These are phyloP conservation scores for Penicillium riverlandense DNA, from an alignment of 495 filamentous ascomycete genomes.

Conservation along the genomic window DNA sequence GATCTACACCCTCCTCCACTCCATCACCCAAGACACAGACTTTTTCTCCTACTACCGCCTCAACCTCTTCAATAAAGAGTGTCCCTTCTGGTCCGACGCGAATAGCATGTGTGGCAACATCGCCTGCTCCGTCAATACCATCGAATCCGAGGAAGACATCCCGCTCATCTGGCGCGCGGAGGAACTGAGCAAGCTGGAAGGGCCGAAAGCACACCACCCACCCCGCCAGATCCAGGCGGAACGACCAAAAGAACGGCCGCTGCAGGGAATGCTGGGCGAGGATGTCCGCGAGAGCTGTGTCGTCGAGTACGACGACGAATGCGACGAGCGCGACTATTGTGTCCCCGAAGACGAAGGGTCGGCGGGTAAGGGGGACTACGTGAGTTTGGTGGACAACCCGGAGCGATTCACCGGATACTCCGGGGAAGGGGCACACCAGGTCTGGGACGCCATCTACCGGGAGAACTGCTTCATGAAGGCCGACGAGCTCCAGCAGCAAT, in stretches of 20 bases:
- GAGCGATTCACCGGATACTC: constrained; percentile 93
- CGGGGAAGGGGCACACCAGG: constrained; percentile 71
- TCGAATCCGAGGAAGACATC: constrained; percentile 92
- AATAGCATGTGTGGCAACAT: constrained; percentile 96
- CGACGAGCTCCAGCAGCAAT: constrained; percentile 32
- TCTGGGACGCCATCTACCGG: constrained; percentile 94
- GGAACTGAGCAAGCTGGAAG: constrained; percentile 87
- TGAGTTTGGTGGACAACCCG: constrained; percentile 86
- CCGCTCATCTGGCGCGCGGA: constrained; percentile 85
- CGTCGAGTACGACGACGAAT: constrained; percentile 95
- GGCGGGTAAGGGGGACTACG: constrained; percentile 86
- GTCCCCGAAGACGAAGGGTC: constrained; percentile 90
- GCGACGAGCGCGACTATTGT: constrained; percentile 95
- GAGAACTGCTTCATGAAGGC: constrained; percentile 91
- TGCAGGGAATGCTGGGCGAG: constrained; percentile 78
- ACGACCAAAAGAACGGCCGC: constrained; percentile 58
- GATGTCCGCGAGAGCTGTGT: constrained; percentile 91
- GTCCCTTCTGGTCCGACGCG: constrained; percentile 92
- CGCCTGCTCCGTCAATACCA: constrained; percentile 92
- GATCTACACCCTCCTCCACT: constrained; percentile 71
- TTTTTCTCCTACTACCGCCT: constrained; percentile 97
- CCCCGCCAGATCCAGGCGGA: constrained; percentile 62
- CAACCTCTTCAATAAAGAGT: constrained; percentile 91
- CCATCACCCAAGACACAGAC: constrained; percentile 79
- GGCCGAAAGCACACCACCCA: constrained; percentile 84